Evolutionary conservation across 352 stramenopile species (phyloP), one percentile per base, ranked within the genome.

Genomic region (Phytophthora aleatoria): DNA sequence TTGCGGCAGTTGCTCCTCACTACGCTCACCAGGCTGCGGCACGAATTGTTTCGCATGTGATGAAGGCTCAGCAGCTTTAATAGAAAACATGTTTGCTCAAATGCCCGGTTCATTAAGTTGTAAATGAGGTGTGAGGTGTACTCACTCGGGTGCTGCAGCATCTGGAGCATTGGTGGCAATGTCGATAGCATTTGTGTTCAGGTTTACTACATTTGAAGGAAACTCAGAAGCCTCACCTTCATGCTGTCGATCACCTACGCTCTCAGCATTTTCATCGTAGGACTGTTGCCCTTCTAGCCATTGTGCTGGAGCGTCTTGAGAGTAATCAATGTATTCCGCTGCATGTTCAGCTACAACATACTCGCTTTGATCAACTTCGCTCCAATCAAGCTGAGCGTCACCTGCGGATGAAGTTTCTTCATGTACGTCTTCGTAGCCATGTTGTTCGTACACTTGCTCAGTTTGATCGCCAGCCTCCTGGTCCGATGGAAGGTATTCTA

Each of bases 1-100:
- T 49, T 67, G 36, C 73, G 76, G 47, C 77, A 85, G 36, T 65
- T 83, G 30, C 78, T 95, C n/a, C 66, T 93, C 16, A 64, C 74
- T 15, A 89, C 81, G 24, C 76, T 95, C 20, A 70, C 77, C n/a
- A 74, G 79, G 11, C 76, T 95, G 57, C 79, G 86, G 41, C 83
- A 93, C 45, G 84, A 93, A 50, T 74, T 91, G 45, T 95, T 91
- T 56, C 81, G 86, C 42, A 95, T 95, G 86, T 95, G 62, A 85
- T 49, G 39, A 48, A 48, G 35, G 27, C 41, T 50, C 36, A 52
- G 15, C 36, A 54, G 42, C 54, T 56, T 44, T 45, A 70, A 66
- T 70, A 69, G 41, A 66, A 39, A 61, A 26, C 16, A 44, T 30
- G 11, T 28, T 50, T 50, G 27, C 31, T 15, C 27, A 8, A 20